A percentile compares a stretch with the other conserved stretches of the same genome.
Conservation (phyloP, 2,329 filamentous ascomycete species). For the Orbilia oligospora region DNA sequence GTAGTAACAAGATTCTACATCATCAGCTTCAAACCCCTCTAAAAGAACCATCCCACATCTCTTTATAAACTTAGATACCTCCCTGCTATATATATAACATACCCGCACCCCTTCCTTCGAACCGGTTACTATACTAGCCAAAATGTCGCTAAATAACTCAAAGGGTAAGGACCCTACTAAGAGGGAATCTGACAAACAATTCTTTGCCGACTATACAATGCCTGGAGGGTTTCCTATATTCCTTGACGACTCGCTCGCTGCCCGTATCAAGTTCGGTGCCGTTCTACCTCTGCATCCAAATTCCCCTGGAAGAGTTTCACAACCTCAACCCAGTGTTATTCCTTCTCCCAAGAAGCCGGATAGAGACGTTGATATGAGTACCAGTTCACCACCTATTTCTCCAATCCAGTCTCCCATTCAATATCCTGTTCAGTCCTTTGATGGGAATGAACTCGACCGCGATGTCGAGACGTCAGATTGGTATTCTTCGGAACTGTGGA, state of each 20-base stretch:
- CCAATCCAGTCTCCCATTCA: background rate
- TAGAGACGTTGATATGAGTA: background rate
- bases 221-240: slow-evolving; percentile 3
- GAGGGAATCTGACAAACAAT: background rate
- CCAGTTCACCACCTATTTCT: slow-evolving; percentile 8
- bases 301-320: background rate
- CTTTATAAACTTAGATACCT: background rate
- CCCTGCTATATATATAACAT: slow-evolving; percentile 2
- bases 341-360: slow-evolving; percentile 2
- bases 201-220: background rate
- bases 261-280: slow-evolving; percentile 6
- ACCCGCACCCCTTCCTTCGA: background rate
- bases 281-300: background rate
- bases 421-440: background rate
- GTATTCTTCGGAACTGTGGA: slow-evolving; percentile 39
- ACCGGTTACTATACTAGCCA: no score
- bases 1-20: background rate
- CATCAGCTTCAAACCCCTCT: background rate
- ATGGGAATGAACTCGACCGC: background rate
- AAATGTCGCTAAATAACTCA: no score
- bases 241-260: background rate
- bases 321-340: background rate
- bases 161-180: no score
- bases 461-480: slow-evolving; percentile 28
- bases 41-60: background rate